A percentile compares a stretch with the other conserved stretches of the same genome.
These are phyloP conservation scores for Aschersonia sp. DNA, from an alignment of 2,329 filamentous ascomycete species.

Conservation along the genomic window DNA sequence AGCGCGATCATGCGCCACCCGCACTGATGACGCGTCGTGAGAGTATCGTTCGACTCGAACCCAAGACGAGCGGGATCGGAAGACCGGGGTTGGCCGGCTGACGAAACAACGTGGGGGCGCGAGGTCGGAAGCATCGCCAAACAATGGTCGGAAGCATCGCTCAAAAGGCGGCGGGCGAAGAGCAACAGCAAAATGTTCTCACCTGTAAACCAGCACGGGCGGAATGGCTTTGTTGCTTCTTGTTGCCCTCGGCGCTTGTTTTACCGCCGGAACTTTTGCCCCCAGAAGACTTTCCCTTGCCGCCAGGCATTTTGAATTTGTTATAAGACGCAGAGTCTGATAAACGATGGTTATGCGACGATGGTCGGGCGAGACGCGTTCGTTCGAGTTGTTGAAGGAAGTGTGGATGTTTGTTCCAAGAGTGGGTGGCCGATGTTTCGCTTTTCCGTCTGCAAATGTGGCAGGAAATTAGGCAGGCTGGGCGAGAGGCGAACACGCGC, in stretches of 20 bases:
- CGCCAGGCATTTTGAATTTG: constrained; percentile 45
- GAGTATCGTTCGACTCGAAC: not conserved
- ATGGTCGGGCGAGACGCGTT: constrained; percentile 1
- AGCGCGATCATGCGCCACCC: no score
- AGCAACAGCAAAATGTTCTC: constrained; percentile 14
- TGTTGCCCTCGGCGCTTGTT: constrained; percentile 48
- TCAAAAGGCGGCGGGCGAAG: not conserved
- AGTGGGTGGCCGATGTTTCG: constrained; percentile 2
- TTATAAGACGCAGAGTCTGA: not conserved
- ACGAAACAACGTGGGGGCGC: not conserved
- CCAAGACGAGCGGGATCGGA: not conserved
- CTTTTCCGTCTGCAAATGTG: constrained; percentile 5
- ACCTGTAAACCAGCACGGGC: constrained; percentile 93
- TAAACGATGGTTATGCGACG: not conserved
- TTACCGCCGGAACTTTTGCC: constrained; percentile 82
- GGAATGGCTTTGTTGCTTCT: constrained; percentile 92
- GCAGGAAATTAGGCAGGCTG: constrained; percentile 9
- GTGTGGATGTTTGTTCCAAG: not conserved
- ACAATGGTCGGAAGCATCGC: not conserved
- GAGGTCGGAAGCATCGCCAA: not conserved
- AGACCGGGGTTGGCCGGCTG: not conserved
- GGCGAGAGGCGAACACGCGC: not conserved
- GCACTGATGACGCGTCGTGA: not conserved
- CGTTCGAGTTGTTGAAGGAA: not conserved
- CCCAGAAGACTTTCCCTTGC: constrained; percentile 86